Conservation (phyloP, 192 early-diverging fungal genomes). For the Entophlyctis luteolus region DNA sequence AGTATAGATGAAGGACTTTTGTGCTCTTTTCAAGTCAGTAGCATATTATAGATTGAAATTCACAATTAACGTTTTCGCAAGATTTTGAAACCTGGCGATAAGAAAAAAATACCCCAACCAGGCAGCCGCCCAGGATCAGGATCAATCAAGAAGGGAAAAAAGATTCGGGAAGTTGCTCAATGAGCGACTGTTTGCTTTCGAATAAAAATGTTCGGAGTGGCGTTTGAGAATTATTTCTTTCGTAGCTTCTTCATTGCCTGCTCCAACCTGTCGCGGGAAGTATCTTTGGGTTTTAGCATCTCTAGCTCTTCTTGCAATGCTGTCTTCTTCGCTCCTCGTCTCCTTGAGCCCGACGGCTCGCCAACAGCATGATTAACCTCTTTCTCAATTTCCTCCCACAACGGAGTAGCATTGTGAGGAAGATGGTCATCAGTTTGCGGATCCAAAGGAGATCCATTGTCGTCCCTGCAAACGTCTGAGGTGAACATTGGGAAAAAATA, state of each 20-base stretch:
- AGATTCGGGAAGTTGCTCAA: conserved; percentile 7
- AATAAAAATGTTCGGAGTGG: neutral
- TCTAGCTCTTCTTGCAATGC: conserved; percentile 16
- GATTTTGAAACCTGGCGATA: conserved; percentile 95
- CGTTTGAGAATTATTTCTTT: neutral
- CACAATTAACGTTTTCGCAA: conserved; percentile 21
- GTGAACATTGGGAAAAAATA: neutral
- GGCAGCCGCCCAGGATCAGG: neutral
- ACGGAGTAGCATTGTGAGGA: neutral
- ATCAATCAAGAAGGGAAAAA: conserved; percentile 4
- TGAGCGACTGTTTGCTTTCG: neutral
- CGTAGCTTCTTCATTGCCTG: neutral
- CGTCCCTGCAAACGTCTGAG: neutral
- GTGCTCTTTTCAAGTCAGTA: conserved; percentile 57
- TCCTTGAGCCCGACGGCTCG: neutral
- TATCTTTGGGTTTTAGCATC: conserved; percentile 1
- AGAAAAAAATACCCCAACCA: conserved; percentile 53
- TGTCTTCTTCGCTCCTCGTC: neutral
- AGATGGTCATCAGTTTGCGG: neutral
- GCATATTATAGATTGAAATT: neutral
- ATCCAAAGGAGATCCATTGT: conserved; percentile 8
- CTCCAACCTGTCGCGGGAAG: neutral
- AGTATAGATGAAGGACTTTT: conserved; percentile 65
- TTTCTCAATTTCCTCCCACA: conserved; percentile 17
- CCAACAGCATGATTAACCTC: conserved; percentile 14